Conservation (phyloP, 2,329 filamentous ascomycete species). For the Monosporascus sp. region DNA sequence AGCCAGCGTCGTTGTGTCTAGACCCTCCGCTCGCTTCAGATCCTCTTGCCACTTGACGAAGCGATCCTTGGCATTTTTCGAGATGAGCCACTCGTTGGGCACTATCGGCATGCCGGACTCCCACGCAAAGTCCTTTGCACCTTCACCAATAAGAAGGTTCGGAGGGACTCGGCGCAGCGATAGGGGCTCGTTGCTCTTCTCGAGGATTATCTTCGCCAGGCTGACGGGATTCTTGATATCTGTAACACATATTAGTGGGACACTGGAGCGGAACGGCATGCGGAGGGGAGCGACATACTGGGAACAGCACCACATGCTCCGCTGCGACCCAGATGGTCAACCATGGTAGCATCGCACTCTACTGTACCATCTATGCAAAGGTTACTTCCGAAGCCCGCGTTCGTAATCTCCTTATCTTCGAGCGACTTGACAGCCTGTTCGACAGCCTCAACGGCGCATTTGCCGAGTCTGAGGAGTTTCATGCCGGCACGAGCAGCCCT, state of each 20-base stretch:
- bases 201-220: constrained; percentile 76
- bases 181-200: constrained; percentile 69
- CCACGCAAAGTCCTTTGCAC: constrained; percentile 80
- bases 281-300: constrained; percentile 51
- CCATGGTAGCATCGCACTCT: constrained; percentile 89
- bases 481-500: constrained; percentile 84
- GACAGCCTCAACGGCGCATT: constrained; percentile 78
- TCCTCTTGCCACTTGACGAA: constrained; percentile 76
- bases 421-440: constrained; percentile 83
- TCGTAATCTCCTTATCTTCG: constrained; percentile 93
- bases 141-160: constrained; percentile 81
- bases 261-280: constrained; percentile 2
- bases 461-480: constrained; percentile 72
- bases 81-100: constrained; percentile 74
- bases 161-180: constrained; percentile 85
- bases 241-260: constrained; percentile 30
- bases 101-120: constrained; percentile 70
- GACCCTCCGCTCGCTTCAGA: constrained; percentile 55
- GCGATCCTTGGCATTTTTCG: constrained; percentile 70
- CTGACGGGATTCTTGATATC: constrained; percentile 91
- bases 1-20: constrained; percentile 28
- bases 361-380: constrained; percentile 84
- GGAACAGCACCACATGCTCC: constrained; percentile 89
- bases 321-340: constrained; percentile 86
- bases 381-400: constrained; percentile 94